Conservation (phyloP, 1,139 yeast species). For the Yamadazyma triangularis region DNA sequence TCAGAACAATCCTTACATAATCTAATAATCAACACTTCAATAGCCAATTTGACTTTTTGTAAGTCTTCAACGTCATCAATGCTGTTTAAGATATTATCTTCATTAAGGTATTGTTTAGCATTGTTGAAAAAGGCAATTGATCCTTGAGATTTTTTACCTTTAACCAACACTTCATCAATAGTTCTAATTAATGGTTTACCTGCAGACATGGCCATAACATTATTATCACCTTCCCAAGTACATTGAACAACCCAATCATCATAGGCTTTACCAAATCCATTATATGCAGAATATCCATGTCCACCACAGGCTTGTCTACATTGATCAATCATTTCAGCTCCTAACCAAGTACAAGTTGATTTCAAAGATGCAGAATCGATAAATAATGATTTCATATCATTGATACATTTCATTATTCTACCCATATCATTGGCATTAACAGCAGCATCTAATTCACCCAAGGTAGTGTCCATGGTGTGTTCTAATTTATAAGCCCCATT, state of each 20-base stretch:
- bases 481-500: slow-evolving; percentile 68
- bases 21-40: slow-evolving; percentile 46
- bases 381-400: slow-evolving; percentile 70
- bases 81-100: slow-evolving; percentile 27
- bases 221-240: slow-evolving; percentile 98
- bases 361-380: slow-evolving; percentile 85
- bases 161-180: slow-evolving; percentile 29
- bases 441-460: slow-evolving; percentile 52
- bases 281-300: slow-evolving; percentile 87
- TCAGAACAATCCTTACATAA: slow-evolving; percentile 44
- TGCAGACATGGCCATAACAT: slow-evolving; percentile 74
- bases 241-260: slow-evolving; percentile 95
- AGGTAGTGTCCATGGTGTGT: slow-evolving; percentile 47
- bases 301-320: slow-evolving; percentile 97
- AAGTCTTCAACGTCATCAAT: slow-evolving; percentile 32
- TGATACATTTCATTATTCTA: slow-evolving; percentile 47
- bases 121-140: slow-evolving; percentile 44
- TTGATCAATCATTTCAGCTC: slow-evolving; percentile 76
- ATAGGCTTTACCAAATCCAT: slow-evolving; percentile 85
- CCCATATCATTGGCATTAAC: slow-evolving; percentile 40
- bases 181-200: slow-evolving; percentile 73
- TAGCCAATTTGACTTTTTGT: slow-evolving; percentile 21
- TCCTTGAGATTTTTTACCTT: slow-evolving; percentile 32
- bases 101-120: slow-evolving; percentile 21
- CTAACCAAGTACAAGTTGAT: slow-evolving; percentile 86